Evolutionary conservation across 495 filamentous ascomycete species (phyloP).

Genomic region (Rhizodiscina lignyota): DNA sequence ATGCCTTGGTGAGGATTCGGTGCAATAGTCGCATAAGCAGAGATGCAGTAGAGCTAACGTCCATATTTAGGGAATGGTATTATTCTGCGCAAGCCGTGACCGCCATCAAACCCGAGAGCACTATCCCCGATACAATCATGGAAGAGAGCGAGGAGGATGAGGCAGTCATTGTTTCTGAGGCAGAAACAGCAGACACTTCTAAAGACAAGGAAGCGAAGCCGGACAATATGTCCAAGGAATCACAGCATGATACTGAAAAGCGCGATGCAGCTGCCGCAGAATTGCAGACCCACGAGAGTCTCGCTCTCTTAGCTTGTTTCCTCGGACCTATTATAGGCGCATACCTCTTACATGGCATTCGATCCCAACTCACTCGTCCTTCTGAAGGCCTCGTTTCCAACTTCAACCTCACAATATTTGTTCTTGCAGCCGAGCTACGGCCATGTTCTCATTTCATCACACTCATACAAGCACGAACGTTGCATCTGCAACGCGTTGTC

Average conservation of each 20-base stretch:
- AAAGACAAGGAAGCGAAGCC: conserved; percentile 21
- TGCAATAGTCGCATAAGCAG: too few species aligned
- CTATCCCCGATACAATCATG: conserved; percentile 28
- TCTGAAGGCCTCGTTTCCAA: conserved; percentile 79
- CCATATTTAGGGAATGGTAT: conserved; percentile 94
- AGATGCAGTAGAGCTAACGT: too few species aligned
- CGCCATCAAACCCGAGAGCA: conserved; percentile 3
- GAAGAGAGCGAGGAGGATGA: conserved; percentile 27
- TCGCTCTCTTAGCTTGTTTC: conserved; percentile 66
- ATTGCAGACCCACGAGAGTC: conserved; percentile 55
- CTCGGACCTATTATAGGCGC: conserved; percentile 60
- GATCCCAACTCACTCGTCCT: conserved; percentile 58
- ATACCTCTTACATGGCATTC: conserved; percentile 60
- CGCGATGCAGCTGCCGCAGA: conserved; percentile 24
- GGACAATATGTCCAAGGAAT: conserved; percentile 1
- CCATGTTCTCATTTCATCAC: conserved; percentile 68
- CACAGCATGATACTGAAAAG: too few species aligned
- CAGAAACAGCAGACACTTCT: conserved; percentile 11
- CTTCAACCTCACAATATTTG: conserved; percentile 87
- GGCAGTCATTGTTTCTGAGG: not conserved
- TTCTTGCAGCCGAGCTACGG: conserved; percentile 71
- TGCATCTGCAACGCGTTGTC: conserved; percentile 68
- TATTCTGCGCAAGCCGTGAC: conserved; percentile 44
- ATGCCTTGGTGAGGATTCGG: conserved; percentile 66
- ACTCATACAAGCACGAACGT: conserved; percentile 58